Evolutionary conservation across 2,329 filamentous ascomycete species (phyloP).

Genomic region (Alternaria postmessia): DNA sequence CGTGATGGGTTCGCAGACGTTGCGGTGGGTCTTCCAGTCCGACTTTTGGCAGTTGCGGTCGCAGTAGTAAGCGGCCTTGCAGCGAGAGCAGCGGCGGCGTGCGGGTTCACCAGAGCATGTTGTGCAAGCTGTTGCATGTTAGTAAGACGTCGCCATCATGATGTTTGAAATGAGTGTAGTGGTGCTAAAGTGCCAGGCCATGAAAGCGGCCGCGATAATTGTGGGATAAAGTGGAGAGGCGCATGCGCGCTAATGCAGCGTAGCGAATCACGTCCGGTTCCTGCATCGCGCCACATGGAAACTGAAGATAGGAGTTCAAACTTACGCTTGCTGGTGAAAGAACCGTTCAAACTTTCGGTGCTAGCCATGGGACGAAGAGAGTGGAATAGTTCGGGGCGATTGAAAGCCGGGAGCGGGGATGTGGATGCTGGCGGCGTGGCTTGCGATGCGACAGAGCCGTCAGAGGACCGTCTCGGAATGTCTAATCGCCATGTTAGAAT

Average conservation of each 20-base stretch:
- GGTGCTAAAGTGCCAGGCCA: conserved; percentile 13
- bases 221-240: conserved; percentile 25
- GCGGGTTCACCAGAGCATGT: conserved; percentile 35
- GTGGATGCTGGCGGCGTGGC: conserved; percentile 20
- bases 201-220: conserved; percentile 13
- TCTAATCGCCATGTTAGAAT: conserved; percentile 23
- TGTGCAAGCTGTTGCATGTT: conserved; percentile 29
- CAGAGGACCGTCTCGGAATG: conserved; percentile 31
- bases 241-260: conserved; percentile 23
- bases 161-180: neutral
- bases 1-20: conserved; percentile 48
- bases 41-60: conserved; percentile 61
- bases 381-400: conserved; percentile 35
- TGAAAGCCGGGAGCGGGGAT: conserved; percentile 31
- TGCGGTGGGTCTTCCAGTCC: conserved; percentile 62
- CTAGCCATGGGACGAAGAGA: conserved; percentile 35
- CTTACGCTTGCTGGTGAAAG: conserved; percentile 36
- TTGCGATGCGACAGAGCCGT: conserved; percentile 30
- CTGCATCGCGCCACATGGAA: conserved; percentile 35
- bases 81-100: conserved; percentile 56
- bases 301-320: conserved; percentile 15
- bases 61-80: conserved; percentile 60
- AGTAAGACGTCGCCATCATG: conserved; percentile 10
- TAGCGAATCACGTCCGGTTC: conserved; percentile 33
- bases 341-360: conserved; percentile 34